These are phyloP conservation scores for Biscutella laevigata DNA, from an alignment of 441 rosid species.

Conservation along the genomic window DNA sequence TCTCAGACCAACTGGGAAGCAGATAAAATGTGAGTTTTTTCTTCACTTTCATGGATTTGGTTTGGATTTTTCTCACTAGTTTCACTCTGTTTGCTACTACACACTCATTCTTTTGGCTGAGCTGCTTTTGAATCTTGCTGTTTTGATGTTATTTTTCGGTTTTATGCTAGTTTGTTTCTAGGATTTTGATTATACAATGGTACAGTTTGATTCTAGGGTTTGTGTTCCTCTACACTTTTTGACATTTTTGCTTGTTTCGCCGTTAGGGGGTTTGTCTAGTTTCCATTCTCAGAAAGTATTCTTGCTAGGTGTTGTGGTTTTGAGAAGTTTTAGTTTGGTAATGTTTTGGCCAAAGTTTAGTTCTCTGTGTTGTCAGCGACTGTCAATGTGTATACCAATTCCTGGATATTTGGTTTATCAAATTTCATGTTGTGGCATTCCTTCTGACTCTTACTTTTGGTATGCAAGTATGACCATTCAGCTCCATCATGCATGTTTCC, in stretches of 20 bases:
- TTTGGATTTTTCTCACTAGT: slow-evolving; percentile 1
- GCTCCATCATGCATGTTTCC: background rate
- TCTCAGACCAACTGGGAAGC: slow-evolving; percentile 95
- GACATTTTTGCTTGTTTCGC: slow-evolving; percentile 9
- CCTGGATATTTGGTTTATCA: slow-evolving; percentile 14
- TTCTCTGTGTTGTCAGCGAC: slow-evolving; percentile 17
- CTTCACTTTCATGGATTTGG: background rate
- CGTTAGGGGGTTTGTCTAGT: slow-evolving; percentile 9
- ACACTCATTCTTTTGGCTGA: background rate
- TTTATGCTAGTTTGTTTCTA: slow-evolving; percentile 17
- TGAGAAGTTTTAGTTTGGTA: slow-evolving; percentile 3
- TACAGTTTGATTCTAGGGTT: slow-evolving; percentile 34
- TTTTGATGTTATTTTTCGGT: slow-evolving; percentile 10
- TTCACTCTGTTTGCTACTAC: background rate
- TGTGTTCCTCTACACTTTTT: slow-evolving; percentile 8
- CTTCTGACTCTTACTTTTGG: slow-evolving; percentile 7
- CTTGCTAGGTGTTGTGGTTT: slow-evolving; percentile 16
- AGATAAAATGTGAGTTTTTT: slow-evolving; percentile 76
- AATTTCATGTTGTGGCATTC: slow-evolving; percentile 5
- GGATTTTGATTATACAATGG: slow-evolving; percentile 25
- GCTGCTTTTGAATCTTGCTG: slow-evolving; percentile 27
- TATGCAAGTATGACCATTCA: background rate
- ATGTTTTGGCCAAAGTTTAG: slow-evolving; percentile 19
- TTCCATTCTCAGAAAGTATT: slow-evolving; percentile 11
- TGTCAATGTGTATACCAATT: slow-evolving; percentile 8